Conservation (phyloP, 2,329 filamentous ascomycete genomes). For the Aspergillus niger region DNA sequence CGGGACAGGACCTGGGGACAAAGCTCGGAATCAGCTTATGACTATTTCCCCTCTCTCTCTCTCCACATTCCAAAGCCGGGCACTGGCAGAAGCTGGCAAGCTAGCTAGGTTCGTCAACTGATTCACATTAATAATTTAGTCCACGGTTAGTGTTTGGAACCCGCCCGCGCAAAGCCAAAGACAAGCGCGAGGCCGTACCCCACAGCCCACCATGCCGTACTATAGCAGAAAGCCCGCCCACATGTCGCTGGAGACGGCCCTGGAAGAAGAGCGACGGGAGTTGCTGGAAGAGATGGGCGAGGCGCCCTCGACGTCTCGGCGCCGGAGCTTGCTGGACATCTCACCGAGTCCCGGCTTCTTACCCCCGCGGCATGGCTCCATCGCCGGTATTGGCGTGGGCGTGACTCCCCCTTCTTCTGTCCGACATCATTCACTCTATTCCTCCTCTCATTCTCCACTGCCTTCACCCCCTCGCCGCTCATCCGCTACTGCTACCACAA, state of each 20-base stretch:
- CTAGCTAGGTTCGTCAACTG: not conserved
- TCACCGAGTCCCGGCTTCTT: constrained; percentile 52
- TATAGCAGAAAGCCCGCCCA: constrained; percentile 30
- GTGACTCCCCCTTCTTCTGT: constrained; percentile 34
- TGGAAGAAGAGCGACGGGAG: constrained; percentile 76
- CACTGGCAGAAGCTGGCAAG: constrained; percentile 7
- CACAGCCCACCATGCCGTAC: constrained; percentile 31
- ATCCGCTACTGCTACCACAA: constrained; percentile 7
- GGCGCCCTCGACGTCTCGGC: constrained; percentile 55
- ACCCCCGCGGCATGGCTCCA: constrained; percentile 39
- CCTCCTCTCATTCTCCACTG: constrained; percentile 34
- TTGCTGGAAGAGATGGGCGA: constrained; percentile 67
- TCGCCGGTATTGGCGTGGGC: constrained; percentile 41
- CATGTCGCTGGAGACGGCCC: constrained; percentile 75
- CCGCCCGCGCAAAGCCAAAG: not conserved
- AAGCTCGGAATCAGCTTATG: not conserved
- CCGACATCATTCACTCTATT: constrained; percentile 31
- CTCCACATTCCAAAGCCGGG: constrained; percentile 18
- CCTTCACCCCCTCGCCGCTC: constrained; percentile 24
- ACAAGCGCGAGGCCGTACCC: constrained; percentile 7
- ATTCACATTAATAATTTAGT: not conserved
- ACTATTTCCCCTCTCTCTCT: not conserved
- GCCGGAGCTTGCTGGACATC: constrained; percentile 68
- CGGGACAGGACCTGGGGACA: not conserved
- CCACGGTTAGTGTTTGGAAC: not conserved